Evolutionary conservation across 2,329 filamentous ascomycete species (phyloP), one percentile per base, ranked within the genome.

Genomic region (Penicillium sp.): DNA sequence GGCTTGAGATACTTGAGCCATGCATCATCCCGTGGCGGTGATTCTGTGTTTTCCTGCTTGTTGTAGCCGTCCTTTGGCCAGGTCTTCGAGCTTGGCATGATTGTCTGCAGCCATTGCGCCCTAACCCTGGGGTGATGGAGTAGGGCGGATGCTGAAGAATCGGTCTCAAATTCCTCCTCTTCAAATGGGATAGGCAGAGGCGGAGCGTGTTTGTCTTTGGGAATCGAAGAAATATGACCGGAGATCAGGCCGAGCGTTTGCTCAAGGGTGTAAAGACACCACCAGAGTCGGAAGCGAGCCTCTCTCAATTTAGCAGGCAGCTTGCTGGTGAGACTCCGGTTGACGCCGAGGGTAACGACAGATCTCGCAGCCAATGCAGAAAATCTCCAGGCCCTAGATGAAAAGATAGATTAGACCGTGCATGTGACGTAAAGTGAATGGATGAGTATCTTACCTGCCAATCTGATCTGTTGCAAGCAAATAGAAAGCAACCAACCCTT

Each of bases 221-320:
- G 49, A 3, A 51, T 27, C 3, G 49, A 40, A 7, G 49, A n/a
- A 10, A 51, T 51, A 9, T 51, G 35, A 14, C 49, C 49, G 3
- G 49, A 40, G 19, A 51, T 51, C 2, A 51, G 49, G n/a, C 49
- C 37, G 14, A 51, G 19, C 11, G 49, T 40, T 18, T 51, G 49
- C 36, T 51, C 49, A 51, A 51, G 49, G 7, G 49, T 40, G 35
- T 40, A 39, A 16, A 51, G 35, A 18, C 49, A 51, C 49, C 49
- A 51, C 49, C 49, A 51, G 14, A 51, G 49, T 36, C 49, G 35
- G 49, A 40, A 51, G 10, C 49, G 49, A n/a, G 49, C 49, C 36
- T 51, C 49, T 18, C 49, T 40, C 7, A 51, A 22, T 31, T 27
- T 51, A 7, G 49, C 35, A 14, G 49, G 49, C 14, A 51, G 19